Percentiles rank a stretch among this genome's conserved stretches.
phyloP scores from a whole-genome alignment of 1,284 basidiomycete species.

The Sporisorium graminicola region DNA sequence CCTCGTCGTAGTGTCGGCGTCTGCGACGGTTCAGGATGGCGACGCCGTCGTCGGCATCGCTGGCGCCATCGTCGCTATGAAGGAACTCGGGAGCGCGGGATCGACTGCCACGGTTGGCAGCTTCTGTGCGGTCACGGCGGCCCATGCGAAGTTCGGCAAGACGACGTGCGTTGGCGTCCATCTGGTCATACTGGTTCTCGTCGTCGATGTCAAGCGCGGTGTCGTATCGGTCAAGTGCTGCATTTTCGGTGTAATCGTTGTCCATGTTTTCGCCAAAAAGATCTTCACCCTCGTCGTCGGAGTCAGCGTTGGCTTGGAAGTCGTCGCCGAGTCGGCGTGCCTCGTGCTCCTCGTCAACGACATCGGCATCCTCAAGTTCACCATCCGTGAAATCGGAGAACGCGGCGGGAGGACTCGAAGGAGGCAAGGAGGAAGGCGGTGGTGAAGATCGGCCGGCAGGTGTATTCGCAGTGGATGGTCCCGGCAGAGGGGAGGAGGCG shows the following conservation, averaged over 20 bases:
- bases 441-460: conserved; percentile 54
- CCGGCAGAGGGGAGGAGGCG: conserved; percentile 42
- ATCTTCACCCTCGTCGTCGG: conserved; percentile 84
- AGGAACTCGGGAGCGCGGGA: conserved; percentile 86
- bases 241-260: conserved; percentile 87
- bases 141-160: conserved; percentile 90
- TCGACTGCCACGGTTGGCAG: conserved; percentile 74
- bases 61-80: conserved; percentile 75
- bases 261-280: conserved; percentile 84
- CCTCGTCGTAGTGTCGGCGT: conserved; percentile 72
- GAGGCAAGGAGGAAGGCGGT: conserved; percentile 64
- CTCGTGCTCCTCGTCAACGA: conserved; percentile 65
- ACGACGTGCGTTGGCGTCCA: conserved; percentile 81
- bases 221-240: conserved; percentile 87
- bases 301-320: conserved; percentile 77
- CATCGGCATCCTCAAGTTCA: conserved; percentile 49
- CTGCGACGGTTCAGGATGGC: conserved; percentile 68
- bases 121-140: conserved; percentile 83
- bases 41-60: conserved; percentile 68
- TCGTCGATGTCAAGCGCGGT: conserved; percentile 85
- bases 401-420: conserved; percentile 63
- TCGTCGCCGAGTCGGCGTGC: conserved; percentile 70
- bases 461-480: conserved; percentile 49
- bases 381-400: conserved; percentile 66
- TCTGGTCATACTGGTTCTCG: conserved; percentile 77